Evolutionary conservation across 2,329 filamentous ascomycete species (phyloP).

Genomic region (Arthrobotrys iridis): DNA sequence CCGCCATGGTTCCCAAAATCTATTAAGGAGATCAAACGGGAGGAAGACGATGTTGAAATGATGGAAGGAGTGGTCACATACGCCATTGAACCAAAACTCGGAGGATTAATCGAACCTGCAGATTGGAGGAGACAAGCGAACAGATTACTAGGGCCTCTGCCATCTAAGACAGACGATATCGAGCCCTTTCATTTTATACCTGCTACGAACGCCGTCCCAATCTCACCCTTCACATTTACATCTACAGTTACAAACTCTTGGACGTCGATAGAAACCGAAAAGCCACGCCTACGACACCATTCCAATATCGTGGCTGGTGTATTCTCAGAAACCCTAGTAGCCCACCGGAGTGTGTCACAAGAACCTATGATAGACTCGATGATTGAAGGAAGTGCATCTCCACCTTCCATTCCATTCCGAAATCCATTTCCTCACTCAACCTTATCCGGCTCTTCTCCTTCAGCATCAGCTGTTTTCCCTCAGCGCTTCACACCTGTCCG

Average conservation of each 20-base stretch:
- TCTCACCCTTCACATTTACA: conserved; percentile 25
- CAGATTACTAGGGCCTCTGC: conserved; percentile 25
- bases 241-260: background rate
- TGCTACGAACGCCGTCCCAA: conserved; percentile 8
- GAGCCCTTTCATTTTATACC: conserved; percentile 13
- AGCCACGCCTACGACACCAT: conserved; percentile 18
- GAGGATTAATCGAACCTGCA: conserved; percentile 32
- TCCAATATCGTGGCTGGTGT: conserved; percentile 9
- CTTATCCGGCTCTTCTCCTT: background rate
- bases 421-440: conserved; percentile 21
- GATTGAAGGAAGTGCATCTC: conserved; percentile 27
- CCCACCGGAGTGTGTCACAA: conserved; percentile 3
- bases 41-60: conserved; percentile 41
- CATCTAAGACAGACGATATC: conserved; percentile 19
- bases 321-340: background rate
- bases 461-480: background rate
- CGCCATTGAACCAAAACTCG: conserved; percentile 27
- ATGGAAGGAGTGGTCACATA: conserved; percentile 40
- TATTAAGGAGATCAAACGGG: conserved; percentile 3
- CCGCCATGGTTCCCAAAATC: conserved; percentile 29
- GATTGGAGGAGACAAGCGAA: conserved; percentile 29
- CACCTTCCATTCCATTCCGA: conserved; percentile 23
- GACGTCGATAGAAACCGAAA: conserved; percentile 32
- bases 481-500: conserved; percentile 39
- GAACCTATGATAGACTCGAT: conserved; percentile 16